phyloP scores from a whole-genome alignment of 1,139 yeast species.

The Hanseniaspora uvarum region DNA sequence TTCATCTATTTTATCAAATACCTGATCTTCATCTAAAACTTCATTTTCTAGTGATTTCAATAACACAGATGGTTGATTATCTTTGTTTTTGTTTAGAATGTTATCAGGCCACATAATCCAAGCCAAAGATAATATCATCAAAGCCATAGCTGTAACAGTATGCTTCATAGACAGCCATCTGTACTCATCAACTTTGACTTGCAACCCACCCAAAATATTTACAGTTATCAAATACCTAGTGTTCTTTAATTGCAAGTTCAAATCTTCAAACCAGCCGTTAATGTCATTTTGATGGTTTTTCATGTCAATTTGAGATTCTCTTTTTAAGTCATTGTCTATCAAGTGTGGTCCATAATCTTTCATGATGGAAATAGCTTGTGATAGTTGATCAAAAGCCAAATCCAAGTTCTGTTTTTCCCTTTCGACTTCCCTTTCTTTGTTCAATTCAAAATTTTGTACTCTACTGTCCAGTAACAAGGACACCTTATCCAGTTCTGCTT shows the following conservation, averaged over 20 bases:
- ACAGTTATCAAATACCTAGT: conserved; percentile 78
- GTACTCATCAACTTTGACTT: conserved; percentile 76
- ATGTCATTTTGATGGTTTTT: conserved; percentile 83
- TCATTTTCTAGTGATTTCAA: conserved; percentile 29
- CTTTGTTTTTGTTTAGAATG: conserved; percentile 32
- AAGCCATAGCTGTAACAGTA: conserved; percentile 41
- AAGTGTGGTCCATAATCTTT: conserved; percentile 7
- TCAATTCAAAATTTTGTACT: conserved; percentile 69
- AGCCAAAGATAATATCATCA: conserved; percentile 35
- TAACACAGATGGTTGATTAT: conserved; percentile 28
- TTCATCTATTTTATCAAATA: conserved; percentile 19
- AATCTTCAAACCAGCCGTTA: conserved; percentile 60
- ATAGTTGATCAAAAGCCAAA: conserved; percentile 64
- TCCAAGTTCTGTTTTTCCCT: conserved; percentile 59
- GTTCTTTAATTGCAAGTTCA: conserved; percentile 68
- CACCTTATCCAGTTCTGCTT: conserved; percentile 72
- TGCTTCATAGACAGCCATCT: conserved; percentile 91
- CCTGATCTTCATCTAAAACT: conserved; percentile 24
- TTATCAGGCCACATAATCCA: conserved; percentile 43
- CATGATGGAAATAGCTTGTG: conserved; percentile 52
- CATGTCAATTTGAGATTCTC: conserved; percentile 73
- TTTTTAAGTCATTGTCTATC: conserved; percentile 34
- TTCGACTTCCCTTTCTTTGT: conserved; percentile 55
- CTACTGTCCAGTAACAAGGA: conserved; percentile 86
- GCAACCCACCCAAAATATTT: conserved; percentile 67